Conservation (phyloP, 1,139 yeast species). For the Suhomyces chickasaworum region DNA sequence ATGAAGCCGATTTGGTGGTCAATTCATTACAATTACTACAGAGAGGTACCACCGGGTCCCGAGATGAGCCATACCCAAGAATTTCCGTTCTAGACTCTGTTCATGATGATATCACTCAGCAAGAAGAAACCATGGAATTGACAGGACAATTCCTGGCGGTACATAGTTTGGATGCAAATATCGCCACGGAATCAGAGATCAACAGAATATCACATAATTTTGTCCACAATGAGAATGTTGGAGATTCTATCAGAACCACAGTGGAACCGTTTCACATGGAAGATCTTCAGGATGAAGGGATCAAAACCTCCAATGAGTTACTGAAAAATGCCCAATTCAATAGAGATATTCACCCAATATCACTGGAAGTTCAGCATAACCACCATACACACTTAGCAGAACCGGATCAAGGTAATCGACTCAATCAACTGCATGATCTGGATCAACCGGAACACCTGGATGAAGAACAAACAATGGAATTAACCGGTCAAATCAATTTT, state of each 20-base stretch:
- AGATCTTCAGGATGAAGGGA: not conserved
- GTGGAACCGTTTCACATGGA: not conserved
- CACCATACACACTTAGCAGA: not conserved
- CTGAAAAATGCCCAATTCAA: not conserved
- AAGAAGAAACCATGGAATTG: constrained; percentile 4
- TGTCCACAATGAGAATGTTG: not conserved
- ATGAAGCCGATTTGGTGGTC: constrained; percentile 10
- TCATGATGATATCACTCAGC: not conserved
- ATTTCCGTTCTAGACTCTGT: not conserved
- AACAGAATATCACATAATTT: not conserved
- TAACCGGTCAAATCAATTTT: constrained; percentile 3
- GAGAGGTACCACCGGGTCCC: not conserved
- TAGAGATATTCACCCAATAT: no score
- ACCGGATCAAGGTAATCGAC: no score
- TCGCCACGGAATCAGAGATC: not conserved
- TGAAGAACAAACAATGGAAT: constrained; percentile 8
- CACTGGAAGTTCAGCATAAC: no score
- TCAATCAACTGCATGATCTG: no score
- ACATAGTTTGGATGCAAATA: not conserved
- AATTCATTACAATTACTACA: constrained; percentile 1
- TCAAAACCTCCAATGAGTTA: not conserved
- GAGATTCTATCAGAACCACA: not conserved
- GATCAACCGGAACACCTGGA: constrained; percentile 2
- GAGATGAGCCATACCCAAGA: not conserved
- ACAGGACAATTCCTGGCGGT: not conserved